These are phyloP conservation scores for Fusarium tricinctum DNA, from an alignment of 2,329 filamentous ascomycete species.

Conservation along the genomic window DNA sequence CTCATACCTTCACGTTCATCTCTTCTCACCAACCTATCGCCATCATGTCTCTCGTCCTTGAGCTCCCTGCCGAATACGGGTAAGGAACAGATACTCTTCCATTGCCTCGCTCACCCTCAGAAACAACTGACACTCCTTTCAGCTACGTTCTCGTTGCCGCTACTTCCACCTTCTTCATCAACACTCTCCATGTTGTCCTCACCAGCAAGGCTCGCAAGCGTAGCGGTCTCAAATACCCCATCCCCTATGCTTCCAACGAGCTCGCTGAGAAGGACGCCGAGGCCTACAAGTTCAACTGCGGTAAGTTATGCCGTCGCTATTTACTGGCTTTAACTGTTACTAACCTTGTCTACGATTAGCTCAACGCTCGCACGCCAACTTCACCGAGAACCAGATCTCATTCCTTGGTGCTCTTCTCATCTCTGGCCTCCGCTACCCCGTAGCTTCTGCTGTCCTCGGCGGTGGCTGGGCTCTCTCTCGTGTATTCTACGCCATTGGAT, in stretches of 20 bases:
- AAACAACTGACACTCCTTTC: conserved; percentile 18
- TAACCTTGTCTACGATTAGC: conserved; percentile 53
- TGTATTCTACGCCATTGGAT: conserved; percentile 69
- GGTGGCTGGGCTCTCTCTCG: conserved; percentile 67
- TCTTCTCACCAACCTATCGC: conserved; percentile 4
- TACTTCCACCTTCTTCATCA: conserved; percentile 70
- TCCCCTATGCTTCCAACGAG: conserved; percentile 68
- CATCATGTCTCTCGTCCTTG: conserved; percentile 61
- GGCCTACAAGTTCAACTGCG: conserved; percentile 74
- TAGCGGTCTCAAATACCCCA: conserved; percentile 69
- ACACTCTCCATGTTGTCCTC: conserved; percentile 64
- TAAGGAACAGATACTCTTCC: conserved; percentile 51
- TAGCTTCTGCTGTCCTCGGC: conserved; percentile 64
- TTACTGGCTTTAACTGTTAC: conserved; percentile 12
- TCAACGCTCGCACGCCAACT: conserved; percentile 74
- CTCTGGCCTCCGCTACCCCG: conserved; percentile 68
- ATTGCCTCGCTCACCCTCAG: neutral
- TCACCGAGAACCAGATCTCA: conserved; percentile 70
- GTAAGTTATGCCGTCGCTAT: conserved; percentile 52
- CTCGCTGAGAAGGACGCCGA: conserved; percentile 67
- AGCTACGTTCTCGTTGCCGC: conserved; percentile 74
- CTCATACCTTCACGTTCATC: neutral
- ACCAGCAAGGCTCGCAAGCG: conserved; percentile 65
- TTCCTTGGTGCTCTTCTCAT: conserved; percentile 68
- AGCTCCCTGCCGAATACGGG: conserved; percentile 66